phyloP scores from a whole-genome alignment of 768 basidiomycete species.

The Imleria badia region DNA sequence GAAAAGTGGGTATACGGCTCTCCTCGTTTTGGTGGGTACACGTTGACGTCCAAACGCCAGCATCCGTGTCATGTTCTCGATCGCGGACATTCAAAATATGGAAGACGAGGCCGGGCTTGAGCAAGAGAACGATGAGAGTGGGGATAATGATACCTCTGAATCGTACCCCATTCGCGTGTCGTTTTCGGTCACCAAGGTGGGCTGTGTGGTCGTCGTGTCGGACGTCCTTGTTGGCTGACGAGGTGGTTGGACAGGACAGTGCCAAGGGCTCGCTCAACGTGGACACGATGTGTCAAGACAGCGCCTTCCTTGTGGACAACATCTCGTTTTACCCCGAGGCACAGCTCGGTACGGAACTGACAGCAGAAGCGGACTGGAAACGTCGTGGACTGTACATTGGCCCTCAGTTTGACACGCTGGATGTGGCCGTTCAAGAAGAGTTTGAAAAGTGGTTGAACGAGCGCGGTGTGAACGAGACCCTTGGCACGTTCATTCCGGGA shows the following conservation, averaged over 20 bases:
- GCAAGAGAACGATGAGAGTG: conserved; percentile 38
- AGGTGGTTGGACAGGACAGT: conserved; percentile 37
- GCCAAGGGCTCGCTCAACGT: conserved; percentile 69
- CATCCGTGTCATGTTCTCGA: conserved; percentile 89
- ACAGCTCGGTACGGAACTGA: conserved; percentile 70
- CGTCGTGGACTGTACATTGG: conserved; percentile 91
- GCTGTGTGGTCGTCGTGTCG: conserved; percentile 1
- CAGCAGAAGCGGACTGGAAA: conserved; percentile 92
- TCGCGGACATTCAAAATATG: conserved; percentile 72
- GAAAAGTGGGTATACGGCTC: conserved; percentile 63
- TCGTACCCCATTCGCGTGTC: conserved; percentile 77
- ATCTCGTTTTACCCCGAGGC: conserved; percentile 80
- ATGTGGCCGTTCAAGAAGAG: conserved; percentile 83
- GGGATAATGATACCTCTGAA: conserved; percentile 30
- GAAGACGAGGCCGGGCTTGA: conserved; percentile 42
- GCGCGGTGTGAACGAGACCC: conserved; percentile 79
- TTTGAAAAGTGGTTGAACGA: conserved; percentile 89
- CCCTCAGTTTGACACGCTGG: conserved; percentile 91
- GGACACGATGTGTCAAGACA: conserved; percentile 78
- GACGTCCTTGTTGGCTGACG: neutral
- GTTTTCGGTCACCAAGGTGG: conserved; percentile 82
- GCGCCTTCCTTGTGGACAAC: conserved; percentile 83
- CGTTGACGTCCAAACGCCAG: neutral
- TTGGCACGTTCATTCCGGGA: conserved; percentile 87
- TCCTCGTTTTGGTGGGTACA: too few species aligned